Base-by-base conservation (phyloP, 2,329 filamentous ascomycete genomes). In the Microcyclospora tardicrescens region DNA sequence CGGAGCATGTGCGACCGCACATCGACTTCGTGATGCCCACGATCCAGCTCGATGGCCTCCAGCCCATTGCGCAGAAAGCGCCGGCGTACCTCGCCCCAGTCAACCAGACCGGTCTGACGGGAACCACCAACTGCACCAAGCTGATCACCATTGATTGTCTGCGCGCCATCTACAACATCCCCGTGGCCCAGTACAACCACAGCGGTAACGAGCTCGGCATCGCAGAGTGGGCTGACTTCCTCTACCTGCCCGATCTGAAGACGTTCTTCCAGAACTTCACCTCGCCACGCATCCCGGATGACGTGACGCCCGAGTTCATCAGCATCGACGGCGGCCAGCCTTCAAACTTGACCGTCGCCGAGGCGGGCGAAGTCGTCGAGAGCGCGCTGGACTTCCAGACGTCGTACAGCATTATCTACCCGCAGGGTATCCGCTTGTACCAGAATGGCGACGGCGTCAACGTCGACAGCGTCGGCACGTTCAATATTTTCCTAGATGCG, bases 401-500 rank as follows among this genome's bases (percentile, higher is more conserved):
- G n/a, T 30, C 45, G 2, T 49, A 49, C 33, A 43, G 45, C 3
- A 52, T 51, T 28, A 40, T 49, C 32, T 49, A 45, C 14, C 51
- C 51, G 5, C 50, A 54, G 31, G 40, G 36, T 5, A 35, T 47
- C 13, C 36, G 39, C 1, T 40, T 47, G 3, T 50, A 45, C 32
- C 48, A 54, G 33, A 43, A 38, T 31, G 48, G 43, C 15, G 50
- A 51, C 19, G 27, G 34, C 10, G 32, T 46, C 35, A 45, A 49
- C 29, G 45, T 43, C 13, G 41, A 42, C 27, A 15, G 39, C 16
- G 39, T 45, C 14, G 40, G 39, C 6, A 39, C 37, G 19, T 44
- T 42, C 35, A 50, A 50, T 53, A 66, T 60, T 37, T 65, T 68
- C 49, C 53, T 66, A 34, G 66, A 70, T 38, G 68, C 67, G 16